Evolutionary conservation across 148 eudicot genomes (phyloP).

Genomic region (Mesembryanthemum crystallinum): DNA sequence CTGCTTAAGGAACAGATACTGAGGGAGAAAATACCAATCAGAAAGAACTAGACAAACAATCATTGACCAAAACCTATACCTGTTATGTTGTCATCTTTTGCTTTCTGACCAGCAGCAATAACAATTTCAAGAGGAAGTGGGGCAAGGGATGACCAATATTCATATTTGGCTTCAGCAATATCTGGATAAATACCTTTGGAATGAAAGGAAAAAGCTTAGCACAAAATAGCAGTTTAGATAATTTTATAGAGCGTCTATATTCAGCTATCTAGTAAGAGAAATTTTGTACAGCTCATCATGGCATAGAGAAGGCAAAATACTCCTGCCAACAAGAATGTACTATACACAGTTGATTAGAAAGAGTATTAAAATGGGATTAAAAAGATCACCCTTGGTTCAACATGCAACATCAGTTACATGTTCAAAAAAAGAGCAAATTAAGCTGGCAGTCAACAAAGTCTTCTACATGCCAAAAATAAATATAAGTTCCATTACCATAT

Average conservation of each 20-base stretch:
- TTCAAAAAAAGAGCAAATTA: conserved; percentile 3
- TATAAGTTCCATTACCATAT: conserved; percentile 53
- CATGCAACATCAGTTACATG: neutral
- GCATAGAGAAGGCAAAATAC: neutral
- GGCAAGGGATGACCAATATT: conserved; percentile 83
- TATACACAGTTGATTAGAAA: neutral
- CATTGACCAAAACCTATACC: conserved; percentile 32
- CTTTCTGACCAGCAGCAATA: conserved; percentile 75
- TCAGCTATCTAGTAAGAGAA: neutral
- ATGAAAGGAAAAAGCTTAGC: neutral
- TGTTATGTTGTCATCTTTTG: conserved; percentile 53
- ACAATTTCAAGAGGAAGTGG: conserved; percentile 78
- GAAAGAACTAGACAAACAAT: neutral
- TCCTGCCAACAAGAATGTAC: neutral
- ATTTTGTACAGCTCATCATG: too few relatives aligned
- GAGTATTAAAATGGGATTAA: conserved; percentile 2
- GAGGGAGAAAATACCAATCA: neutral
- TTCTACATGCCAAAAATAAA: neutral
- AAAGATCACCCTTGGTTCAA: neutral
- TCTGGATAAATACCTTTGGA: conserved; percentile 73
- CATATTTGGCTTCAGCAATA: conserved; percentile 68
- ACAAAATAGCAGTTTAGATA: neutral
- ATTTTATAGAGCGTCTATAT: neutral
- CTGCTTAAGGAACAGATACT: neutral
- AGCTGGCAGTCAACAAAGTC: neutral